These are phyloP conservation scores for Hypocreales sp. DNA, from an alignment of 2,329 filamentous ascomycete genomes.

Conservation along the genomic window DNA sequence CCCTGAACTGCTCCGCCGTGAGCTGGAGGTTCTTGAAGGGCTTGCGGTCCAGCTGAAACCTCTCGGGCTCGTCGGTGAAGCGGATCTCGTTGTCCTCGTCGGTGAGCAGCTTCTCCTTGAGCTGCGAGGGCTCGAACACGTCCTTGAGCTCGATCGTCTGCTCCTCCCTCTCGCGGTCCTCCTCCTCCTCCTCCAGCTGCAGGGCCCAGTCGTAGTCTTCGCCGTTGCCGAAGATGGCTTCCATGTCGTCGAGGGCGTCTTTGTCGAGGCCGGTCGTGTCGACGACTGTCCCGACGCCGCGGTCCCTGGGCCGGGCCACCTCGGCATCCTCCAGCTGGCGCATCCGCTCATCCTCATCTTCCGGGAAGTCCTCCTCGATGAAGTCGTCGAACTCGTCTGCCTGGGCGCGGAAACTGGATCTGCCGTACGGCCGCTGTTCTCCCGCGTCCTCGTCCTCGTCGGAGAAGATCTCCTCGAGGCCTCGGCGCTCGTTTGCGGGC, in stretches of 20 bases:
- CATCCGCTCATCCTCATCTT: slow-evolving; percentile 65
- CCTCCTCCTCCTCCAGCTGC: slow-evolving; percentile 73
- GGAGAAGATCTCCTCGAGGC: slow-evolving; percentile 84
- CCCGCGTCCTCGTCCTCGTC: slow-evolving; percentile 73
- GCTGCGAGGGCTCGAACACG: slow-evolving; percentile 91
- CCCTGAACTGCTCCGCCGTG: slow-evolving; percentile 69
- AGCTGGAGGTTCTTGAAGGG: slow-evolving; percentile 73
- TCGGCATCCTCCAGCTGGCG: slow-evolving; percentile 74
- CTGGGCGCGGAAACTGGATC: slow-evolving; percentile 39
- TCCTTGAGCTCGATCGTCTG: slow-evolving; percentile 88
- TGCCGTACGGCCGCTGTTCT: slow-evolving; percentile 35
- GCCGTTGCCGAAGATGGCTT: slow-evolving; percentile 87
- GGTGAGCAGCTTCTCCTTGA: slow-evolving; percentile 86
- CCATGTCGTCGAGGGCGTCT: slow-evolving; percentile 88
- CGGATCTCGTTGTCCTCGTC: slow-evolving; percentile 91
- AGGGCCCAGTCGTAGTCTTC: slow-evolving; percentile 94
- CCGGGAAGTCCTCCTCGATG: slow-evolving; percentile 89
- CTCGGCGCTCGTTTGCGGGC: slow-evolving; percentile 47
- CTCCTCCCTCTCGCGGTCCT: slow-evolving; percentile 63
- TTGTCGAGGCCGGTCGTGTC: slow-evolving; percentile 81
- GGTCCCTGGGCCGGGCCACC: slow-evolving; percentile 65
- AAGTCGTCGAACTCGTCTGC: slow-evolving; percentile 86
- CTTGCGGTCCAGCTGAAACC: slow-evolving; percentile 83
- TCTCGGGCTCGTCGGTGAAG: slow-evolving; percentile 77
- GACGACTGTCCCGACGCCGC: slow-evolving; percentile 52